These are phyloP conservation scores for Draba incana DNA, from an alignment of 345 rosid species.

Conservation along the genomic window DNA sequence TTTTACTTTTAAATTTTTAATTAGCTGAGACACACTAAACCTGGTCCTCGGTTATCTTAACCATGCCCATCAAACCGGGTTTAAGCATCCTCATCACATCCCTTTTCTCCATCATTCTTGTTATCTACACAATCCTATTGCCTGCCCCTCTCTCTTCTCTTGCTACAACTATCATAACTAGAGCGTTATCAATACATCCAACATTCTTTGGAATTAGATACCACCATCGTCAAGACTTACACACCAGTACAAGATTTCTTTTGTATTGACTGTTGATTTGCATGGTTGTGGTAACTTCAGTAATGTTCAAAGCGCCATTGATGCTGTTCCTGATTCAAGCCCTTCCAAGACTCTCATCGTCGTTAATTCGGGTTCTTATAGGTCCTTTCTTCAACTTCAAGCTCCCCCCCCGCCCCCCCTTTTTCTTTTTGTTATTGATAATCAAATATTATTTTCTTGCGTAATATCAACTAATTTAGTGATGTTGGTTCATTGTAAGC, in stretches of 20 bases:
- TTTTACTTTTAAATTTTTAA: neutral
- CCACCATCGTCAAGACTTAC: constrained; percentile 40
- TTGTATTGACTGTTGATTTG: constrained; percentile 61
- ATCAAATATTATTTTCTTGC: neutral
- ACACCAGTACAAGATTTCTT: constrained; percentile 43
- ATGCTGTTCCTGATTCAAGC: constrained; percentile 63
- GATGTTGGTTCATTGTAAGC: constrained; percentile 12
- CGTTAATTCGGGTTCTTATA: constrained; percentile 71
- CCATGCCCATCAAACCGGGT: constrained; percentile 31
- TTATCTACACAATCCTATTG: neutral
- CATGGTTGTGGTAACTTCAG: constrained; percentile 72
- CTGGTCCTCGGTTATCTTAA: neutral
- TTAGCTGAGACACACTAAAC: constrained; percentile 2
- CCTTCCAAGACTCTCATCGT: constrained; percentile 58
- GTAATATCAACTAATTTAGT: neutral
- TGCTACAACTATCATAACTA: constrained; percentile 24
- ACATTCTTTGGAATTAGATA: constrained; percentile 29
- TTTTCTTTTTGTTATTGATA: neutral
- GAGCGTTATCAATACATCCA: constrained; percentile 28
- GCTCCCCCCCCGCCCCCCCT: neutral
- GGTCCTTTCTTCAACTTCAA: constrained; percentile 49
- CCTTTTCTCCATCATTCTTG: constrained; percentile 23
- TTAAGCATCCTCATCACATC: constrained; percentile 12
- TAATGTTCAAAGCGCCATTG: constrained; percentile 72
- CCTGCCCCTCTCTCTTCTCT: constrained; percentile 8